Percentiles rank a stretch among this genome's conserved stretches.
Evolutionary conservation across 257 asterid species (phyloP).

Genomic region (Fraxinus excelsior): DNA sequence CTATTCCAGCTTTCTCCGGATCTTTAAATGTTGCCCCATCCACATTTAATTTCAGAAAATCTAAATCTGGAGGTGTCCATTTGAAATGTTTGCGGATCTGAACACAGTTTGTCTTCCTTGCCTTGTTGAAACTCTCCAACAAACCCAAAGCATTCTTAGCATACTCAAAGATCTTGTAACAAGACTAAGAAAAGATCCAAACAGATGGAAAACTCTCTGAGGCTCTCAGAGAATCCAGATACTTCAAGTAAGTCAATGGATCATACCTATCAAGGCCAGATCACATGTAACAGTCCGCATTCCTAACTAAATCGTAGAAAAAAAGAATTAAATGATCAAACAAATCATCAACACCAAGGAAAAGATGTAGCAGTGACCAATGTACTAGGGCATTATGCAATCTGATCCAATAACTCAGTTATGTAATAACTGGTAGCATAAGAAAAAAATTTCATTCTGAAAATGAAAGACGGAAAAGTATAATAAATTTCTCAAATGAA

Average conservation of each 20-base stretch:
- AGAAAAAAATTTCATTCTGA: not conserved
- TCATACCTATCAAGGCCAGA: constrained; percentile 74
- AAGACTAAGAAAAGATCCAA: constrained; percentile 98
- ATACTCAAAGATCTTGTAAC: constrained; percentile 89
- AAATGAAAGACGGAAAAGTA: not conserved
- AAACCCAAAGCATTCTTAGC: no score
- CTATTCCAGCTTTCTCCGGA: no score
- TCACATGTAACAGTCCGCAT: constrained; percentile 7
- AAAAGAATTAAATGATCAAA: constrained; percentile 13
- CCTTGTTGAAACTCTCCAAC: no score
- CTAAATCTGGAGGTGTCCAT: no score
- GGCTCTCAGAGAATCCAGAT: constrained; percentile 95
- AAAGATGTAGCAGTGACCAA: not conserved
- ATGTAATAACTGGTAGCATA: not conserved
- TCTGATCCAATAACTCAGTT: not conserved
- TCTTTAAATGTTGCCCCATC: no score
- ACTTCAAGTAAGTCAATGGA: constrained; percentile 90
- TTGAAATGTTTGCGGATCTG: no score
- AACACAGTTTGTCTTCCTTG: no score
- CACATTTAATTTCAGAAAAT: no score
- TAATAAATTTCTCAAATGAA: not conserved
- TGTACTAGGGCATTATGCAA: not conserved
- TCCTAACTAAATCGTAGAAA: not conserved
- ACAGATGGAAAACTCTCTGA: constrained; percentile 96
- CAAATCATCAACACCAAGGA: constrained; percentile 17